Base-by-base conservation (phyloP, 1,284 basidiomycete genomes). In the Thecaphora thlaspeos region DNA sequence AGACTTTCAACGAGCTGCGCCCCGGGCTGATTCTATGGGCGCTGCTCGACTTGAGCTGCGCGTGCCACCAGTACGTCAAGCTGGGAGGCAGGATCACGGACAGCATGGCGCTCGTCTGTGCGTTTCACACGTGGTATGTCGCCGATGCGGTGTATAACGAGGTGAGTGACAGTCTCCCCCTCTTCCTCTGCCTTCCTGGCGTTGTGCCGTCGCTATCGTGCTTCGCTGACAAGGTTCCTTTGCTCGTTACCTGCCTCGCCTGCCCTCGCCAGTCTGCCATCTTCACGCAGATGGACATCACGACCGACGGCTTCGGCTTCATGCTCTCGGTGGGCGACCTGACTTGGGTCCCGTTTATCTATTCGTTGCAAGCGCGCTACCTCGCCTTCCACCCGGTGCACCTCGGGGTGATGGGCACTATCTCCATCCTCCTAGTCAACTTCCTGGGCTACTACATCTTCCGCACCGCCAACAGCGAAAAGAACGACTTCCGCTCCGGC, bases 221-320 rank as follows among this genome's bases (percentile, higher is more conserved):
- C 51, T 14, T 22, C 14, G 8, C 9, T 28, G 26, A 28, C 26
- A n/a, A n/a, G n/a, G n/a, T n/a, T n/a, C n/a, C n/a, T n/a, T n/a
- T n/a, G n/a, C n/a, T n/a, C n/a, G n/a, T n/a, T n/a, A n/a, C n/a
- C n/a, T n/a, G n/a, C n/a, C n/a, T n/a, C n/a, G 26, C 26, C 11
- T 9, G 30, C 28, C 45, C 15, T n/a, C 28, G 44, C 67, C 60
- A 75, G 56, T 48, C 81, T 19, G 87, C 89, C 11, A 86, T 98
- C 72, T 84, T 98, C 60, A 93, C 90, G 10, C 92, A 90, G 18
- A 97, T 98, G 91, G 94, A 98, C 78, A 95, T 98, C 75, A 94
- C 88, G 9, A 91, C 90, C 24, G 95, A 99, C 71, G 94, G 94
- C 4, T 97, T 98, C 70, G 95, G 95, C 8, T 97, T 94, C 83